Conservation (phyloP, 805 yeast genomes). For the Clavispora vitiphila region DNA sequence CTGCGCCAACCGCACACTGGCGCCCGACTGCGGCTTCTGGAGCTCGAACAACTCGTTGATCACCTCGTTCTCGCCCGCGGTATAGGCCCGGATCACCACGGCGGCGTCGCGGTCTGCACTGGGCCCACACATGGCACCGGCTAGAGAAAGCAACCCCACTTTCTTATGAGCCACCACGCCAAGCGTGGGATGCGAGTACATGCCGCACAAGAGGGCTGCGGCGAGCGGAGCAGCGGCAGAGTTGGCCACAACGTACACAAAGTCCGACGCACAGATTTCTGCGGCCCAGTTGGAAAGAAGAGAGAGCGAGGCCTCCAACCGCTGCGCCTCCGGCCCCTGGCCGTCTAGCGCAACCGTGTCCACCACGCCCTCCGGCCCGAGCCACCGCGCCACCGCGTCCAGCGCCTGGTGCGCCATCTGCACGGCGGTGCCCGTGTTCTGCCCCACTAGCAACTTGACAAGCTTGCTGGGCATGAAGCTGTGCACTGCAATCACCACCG, state of each 20-base stretch:
- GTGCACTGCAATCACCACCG: constrained; percentile 34
- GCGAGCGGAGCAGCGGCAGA: constrained; percentile 32
- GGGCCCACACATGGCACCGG: constrained; percentile 33
- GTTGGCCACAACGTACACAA: constrained; percentile 29
- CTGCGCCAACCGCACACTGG: constrained; percentile 12
- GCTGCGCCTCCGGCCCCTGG: constrained; percentile 27
- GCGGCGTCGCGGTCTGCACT: constrained; percentile 27
- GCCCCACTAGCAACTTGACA: constrained; percentile 32
- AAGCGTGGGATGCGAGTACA: constrained; percentile 9
- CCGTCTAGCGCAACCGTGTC: constrained; percentile 39
- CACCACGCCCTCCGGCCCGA: constrained; percentile 18
- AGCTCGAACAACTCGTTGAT: constrained; percentile 33
- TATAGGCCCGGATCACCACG: constrained; percentile 34
- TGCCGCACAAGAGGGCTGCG: constrained; percentile 21
- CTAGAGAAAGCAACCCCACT: constrained; percentile 33
- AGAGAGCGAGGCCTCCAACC: constrained; percentile 21
- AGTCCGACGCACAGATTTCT: constrained; percentile 25
- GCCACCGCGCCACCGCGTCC: constrained; percentile 27
- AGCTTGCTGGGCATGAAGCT: constrained; percentile 37
- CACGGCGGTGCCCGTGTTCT: constrained; percentile 32
- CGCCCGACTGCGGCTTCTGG: constrained; percentile 19
- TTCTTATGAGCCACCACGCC: constrained; percentile 12
- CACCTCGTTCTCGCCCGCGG: constrained; percentile 31
- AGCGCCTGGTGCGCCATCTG: constrained; percentile 25
- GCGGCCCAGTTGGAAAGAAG: constrained; percentile 32